Evolutionary conservation across 1,284 basidiomycete genomes (phyloP), one percentile per base, ranked within the genome.

Genomic region (Schizophyllum commune): DNA sequence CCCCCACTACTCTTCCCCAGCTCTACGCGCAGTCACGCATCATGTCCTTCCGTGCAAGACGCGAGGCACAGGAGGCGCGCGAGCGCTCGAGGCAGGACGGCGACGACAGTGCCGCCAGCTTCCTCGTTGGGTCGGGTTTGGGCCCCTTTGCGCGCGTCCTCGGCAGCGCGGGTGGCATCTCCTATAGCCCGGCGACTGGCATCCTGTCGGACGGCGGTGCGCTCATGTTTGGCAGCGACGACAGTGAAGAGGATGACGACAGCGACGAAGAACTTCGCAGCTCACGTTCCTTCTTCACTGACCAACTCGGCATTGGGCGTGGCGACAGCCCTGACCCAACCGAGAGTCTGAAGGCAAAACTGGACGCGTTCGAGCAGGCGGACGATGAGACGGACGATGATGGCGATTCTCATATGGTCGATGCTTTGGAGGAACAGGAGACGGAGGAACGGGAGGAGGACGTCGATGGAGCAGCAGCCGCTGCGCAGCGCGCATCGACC

Each of bases 1-100:
- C 94, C 4, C 92, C 94, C 8, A 77, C 73, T 47, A 73, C 77
- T 55, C 77, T 83, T 34, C 89, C 90, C 1, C 83, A 86, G 65
- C 78, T 93, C 60, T 94, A 89, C 70, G 75, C 88, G 0, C 74
- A 79, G 62, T 81, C 75, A 60, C 81, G 88, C 47, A 68, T 89
- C 58, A 74, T 79, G 70, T 78, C 83, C 7, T 88, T 82, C 77
- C 80, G 80, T 63, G 79, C 82, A 13, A 78, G 84, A 62, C 72
- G 77, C 66, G 82, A 84, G 66, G 80, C 79, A 13, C 73, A 75
- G 57, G 81, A 81, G 69, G 78, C 83, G 58, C 79, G 85, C 20
- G 81, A 84, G 56, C 79, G 82, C 57, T 76, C 82, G 53, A 78
- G 81, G 32, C 74, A 78, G 61, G 77, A 76, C 55, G 71, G 69